Base-by-base conservation (phyloP, 805 yeast genomes). In the Saturnispora besseyi region DNA sequence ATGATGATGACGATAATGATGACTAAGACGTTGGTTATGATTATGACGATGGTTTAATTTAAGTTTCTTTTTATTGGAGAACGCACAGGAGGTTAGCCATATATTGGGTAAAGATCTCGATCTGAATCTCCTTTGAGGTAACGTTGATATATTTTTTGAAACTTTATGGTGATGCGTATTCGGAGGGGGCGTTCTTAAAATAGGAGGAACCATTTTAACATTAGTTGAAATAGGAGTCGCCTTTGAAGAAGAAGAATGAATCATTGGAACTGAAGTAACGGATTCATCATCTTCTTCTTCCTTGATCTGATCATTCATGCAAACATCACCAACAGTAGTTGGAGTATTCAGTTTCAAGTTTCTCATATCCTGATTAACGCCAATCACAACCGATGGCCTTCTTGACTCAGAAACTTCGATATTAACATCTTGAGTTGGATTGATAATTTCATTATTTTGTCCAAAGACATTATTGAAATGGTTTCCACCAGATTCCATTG, bases 401-500 rank as follows among this genome's bases (percentile, higher is more conserved):
- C 28, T 24, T 7, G 42, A 38, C 15, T 38, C 42, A 2, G 42
- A 38, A 29, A 38, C 30, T 34, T 34, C 47, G 32, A 45, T 45
- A 22, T 45, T 45, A 10, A 37, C 47, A 8, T 45, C 41, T 8
- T 22, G 24, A 2, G 32, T 42, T 30, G 37, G 24, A 12, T 15
- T 33, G 9, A 42, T 42, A 12, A 30, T 31, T 22, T 42, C 36
- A 13, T 33, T 31, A n/a, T 15, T 1, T 58, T 51, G 57, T 46
- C 51, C 67, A 54, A 50, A 68, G 59, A 56, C 73, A 56, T 59
- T 63, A 56, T 62, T 69, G 63, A 55, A 62, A 41, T 59, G 63
- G 51, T 71, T 69, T 32, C 65, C 46, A 49, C 68, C 73, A 6
- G 72, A 65, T 53, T 61, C 68, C 74, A 70, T 71, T 13, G 57